Evolutionary conservation across 805 yeast species (phyloP), one percentile per base, ranked within the genome.

Genomic region (Wilhelminamyces savonicus): DNA sequence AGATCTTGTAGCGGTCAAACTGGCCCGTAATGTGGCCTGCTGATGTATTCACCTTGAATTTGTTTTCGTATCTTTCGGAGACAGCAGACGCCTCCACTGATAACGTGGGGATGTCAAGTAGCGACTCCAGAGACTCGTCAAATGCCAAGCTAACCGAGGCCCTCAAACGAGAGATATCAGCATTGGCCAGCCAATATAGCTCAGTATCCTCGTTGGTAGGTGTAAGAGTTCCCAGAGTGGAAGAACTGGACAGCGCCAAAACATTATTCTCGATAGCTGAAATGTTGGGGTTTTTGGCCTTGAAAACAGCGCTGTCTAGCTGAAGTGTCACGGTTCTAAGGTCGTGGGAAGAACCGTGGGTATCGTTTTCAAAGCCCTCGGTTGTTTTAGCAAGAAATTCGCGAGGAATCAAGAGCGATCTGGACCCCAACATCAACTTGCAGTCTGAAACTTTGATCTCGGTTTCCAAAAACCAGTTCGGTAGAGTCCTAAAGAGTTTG

Each of bases 321-420:
- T 37, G 15, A 3, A 43, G n/a, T 16, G 31, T 39, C 7, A 44
- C 35, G 16, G 25, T 29, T 29, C 57, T 20, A 32, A 59, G 38
- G 21, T 48, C 44, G 27, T 46, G 36, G 37, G 36, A 24, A 9
- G 40, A 35, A 14, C 44, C 37, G 28, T 37, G 24, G 29, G 43
- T 26, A 37, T 53, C 50, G 12, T 39, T 26, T 21, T 36, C 27
- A 24, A 42, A 32, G 26, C 38, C 38, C 16, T 36, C 35, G 7
- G 27, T 21, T 17, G 35, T 24, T n/a, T 33, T 20, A 15, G 43
- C 26, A 10, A 50, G 25, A 16, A 37, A 28, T 5, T 49, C 46
- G 11, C 36, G 27, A 14, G 57, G 62, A 6, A 63, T 53, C 21
- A 64, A 44, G 1, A 63, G 56, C 6, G 69, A 62, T 13, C 67